A percentile compares a stretch with the other conserved stretches of the same genome.
phyloP scores from a whole-genome alignment of 306 rosid species.

The Sechiopsis laciniata region DNA sequence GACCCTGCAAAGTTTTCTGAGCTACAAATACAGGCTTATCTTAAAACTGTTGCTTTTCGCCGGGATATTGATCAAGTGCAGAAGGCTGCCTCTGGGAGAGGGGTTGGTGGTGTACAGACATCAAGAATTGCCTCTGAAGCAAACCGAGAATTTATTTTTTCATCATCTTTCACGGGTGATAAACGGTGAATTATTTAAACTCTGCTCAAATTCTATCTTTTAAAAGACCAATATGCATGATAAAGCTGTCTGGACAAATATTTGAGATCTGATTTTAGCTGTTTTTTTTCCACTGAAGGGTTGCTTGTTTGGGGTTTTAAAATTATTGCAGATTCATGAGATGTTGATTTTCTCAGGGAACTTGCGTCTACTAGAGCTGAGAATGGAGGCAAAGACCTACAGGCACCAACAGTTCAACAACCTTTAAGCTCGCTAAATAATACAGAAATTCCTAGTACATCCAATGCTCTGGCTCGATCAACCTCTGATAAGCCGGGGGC shows the following conservation, averaged over 20 bases:
- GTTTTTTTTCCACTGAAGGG: conserved; percentile 1
- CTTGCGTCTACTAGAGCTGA: conserved; percentile 50
- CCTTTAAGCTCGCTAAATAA: conserved; percentile 36
- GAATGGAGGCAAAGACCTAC: conserved; percentile 40
- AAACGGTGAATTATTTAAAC: conserved; percentile 54
- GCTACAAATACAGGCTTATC: conserved; percentile 90
- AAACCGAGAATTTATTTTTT: conserved; percentile 83
- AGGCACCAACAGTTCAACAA: conserved; percentile 24
- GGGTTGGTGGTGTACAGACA: conserved; percentile 76
- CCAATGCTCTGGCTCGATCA: conserved; percentile 35
- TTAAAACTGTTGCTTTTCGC: conserved; percentile 94
- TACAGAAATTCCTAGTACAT: conserved; percentile 32
- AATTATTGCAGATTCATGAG: conserved; percentile 9
- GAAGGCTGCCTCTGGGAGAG: conserved; percentile 77
- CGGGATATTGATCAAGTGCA: conserved; percentile 90
- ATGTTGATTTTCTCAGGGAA: conserved; percentile 41
- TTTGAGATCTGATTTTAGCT: conserved; percentile 17
- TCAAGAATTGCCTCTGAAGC: conserved; percentile 93
- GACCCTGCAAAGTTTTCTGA: conserved; percentile 89
- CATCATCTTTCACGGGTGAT: conserved; percentile 86
- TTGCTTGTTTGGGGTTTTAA: conserved; percentile 21
- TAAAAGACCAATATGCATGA: conserved; percentile 17
- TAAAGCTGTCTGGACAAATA: conserved; percentile 9
- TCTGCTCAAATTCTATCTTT: conserved; percentile 23
- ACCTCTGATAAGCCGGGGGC: conserved; percentile 30